Evolutionary conservation across 495 filamentous ascomycete species (phyloP), one percentile per base, ranked within the genome.

Genomic region (Talaromyces trachyspermus): DNA sequence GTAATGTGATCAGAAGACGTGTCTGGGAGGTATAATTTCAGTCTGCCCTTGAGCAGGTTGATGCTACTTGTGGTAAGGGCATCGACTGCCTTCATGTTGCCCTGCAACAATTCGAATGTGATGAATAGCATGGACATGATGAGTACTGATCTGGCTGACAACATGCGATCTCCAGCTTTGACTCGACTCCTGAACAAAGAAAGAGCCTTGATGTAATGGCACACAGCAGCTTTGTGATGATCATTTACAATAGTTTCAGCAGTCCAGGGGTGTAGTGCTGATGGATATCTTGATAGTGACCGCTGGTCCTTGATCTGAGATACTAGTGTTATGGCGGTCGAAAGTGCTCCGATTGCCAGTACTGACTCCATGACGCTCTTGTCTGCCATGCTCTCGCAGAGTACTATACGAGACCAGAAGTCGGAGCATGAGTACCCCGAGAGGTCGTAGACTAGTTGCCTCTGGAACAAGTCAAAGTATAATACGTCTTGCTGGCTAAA

Each of bases 201-300:
- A 33, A 30, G 22, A 10, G n/a, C n/a, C 3, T 24, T 10, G 2
- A 11, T 9, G 19, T 11, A 17, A 7, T 14, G 12, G 24, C 18
- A 18, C 33, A 4, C 18, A 17, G 25, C 33, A 0, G 12, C 20
- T 10, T 36, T 17, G 4, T 42, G 29, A 30, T 42, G 48, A 53
- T 82, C 80, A 48, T 83, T 80, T 27, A 84, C 58, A 0, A 77
- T 71, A 37, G 76, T 78, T 18, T 83, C 63, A 18, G 79, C 80
- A 10, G 83, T 68, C 27, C 27, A 30, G n/a, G n/a, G n/a, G n/a
- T n/a, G n/a, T n/a, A n/a, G n/a, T n/a, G n/a, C n/a, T n/a, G n/a
- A n/a, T 12, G 6, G 1, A 82, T 74, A 3, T 78, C 78, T 54
- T 84, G 77, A 24, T 75, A 71, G 43, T 83, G 78, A 5, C 77